phyloP scores from a whole-genome alignment of 2,329 filamentous ascomycete genomes.

The Fusarium torulosum region DNA sequence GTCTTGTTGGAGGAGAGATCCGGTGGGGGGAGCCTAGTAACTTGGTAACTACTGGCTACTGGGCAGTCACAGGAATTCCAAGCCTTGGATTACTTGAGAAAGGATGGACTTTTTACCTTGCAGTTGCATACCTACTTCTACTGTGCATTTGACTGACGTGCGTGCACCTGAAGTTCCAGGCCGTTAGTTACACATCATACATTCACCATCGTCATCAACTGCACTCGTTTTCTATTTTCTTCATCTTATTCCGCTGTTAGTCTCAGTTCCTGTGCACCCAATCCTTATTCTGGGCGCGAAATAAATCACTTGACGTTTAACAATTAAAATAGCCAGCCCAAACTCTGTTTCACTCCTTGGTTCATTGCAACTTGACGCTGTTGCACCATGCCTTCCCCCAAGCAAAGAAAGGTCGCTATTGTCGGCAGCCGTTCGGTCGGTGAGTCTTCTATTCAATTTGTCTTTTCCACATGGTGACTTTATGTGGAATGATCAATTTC shows the following conservation, averaged over 20 bases:
- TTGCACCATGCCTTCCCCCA: slow-evolving; percentile 63
- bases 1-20: slow-evolving; percentile 25
- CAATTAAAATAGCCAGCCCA: slow-evolving; percentile 11
- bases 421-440: slow-evolving; percentile 91
- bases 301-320: slow-evolving; percentile 16
- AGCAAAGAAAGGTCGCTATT: slow-evolving; percentile 95
- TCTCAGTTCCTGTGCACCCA: slow-evolving; percentile 29
- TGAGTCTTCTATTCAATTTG: slow-evolving; percentile 49
- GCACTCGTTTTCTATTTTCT: slow-evolving; percentile 14
- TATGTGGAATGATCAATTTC: neutral
- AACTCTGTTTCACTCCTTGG: slow-evolving; percentile 32
- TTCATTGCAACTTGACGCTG: slow-evolving; percentile 22
- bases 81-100: neutral
- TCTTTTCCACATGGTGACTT: neutral
- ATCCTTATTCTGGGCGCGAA: neutral
- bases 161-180: slow-evolving; percentile 38
- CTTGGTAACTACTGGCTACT: too few relatives aligned
- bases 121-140: slow-evolving; percentile 24
- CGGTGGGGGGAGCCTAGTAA: slow-evolving; percentile 8
- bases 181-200: slow-evolving; percentile 37
- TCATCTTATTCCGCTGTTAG: slow-evolving; percentile 13
- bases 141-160: slow-evolving; percentile 28
- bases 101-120: slow-evolving; percentile 8
- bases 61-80: neutral
- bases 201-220: slow-evolving; percentile 35